Percentiles rank a stretch among this genome's conserved stretches.
Conservation (phyloP, 2,329 filamentous ascomycete species). For the Clarireedia sp. region DNA sequence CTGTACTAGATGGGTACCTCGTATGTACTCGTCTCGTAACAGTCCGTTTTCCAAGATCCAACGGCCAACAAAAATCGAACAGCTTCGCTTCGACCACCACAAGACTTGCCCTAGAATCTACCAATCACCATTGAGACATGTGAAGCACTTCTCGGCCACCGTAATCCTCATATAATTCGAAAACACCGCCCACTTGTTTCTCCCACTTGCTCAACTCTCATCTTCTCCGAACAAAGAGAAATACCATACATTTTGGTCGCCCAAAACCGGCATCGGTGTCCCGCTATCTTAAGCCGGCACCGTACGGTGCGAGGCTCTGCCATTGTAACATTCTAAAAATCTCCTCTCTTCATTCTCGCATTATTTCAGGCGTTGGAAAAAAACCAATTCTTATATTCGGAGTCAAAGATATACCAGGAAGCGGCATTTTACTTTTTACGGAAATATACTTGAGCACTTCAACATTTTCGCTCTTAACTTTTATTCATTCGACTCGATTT, state of each 20-base stretch:
- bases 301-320: conserved; percentile 29
- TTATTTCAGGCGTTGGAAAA: conserved; percentile 25
- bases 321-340: conserved; percentile 14
- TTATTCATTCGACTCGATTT: conserved; percentile 25
- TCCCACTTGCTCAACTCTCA: conserved; percentile 13
- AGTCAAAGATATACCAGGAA: conserved; percentile 25
- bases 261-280: conserved; percentile 27
- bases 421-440: conserved; percentile 15
- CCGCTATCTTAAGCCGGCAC: conserved; percentile 29
- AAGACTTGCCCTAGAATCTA: no score
- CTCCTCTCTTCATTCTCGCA: conserved; percentile 16
- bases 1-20: no score
- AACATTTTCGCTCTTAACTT: conserved; percentile 9
- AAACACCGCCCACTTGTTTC: conserved; percentile 20
- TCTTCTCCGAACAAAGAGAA: conserved; percentile 16
- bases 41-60: no score
- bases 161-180: conserved; percentile 23
- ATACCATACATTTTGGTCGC: conserved; percentile 26
- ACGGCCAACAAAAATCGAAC: no score
- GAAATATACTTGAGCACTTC: conserved; percentile 9
- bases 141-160: conserved; percentile 11
- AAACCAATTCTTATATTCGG: conserved; percentile 8
- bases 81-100: no score
- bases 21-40: no score
- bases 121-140: no score